Evolutionary conservation across 2,329 filamentous ascomycete species (phyloP).

Genomic region (Ophiostoma ips): DNA sequence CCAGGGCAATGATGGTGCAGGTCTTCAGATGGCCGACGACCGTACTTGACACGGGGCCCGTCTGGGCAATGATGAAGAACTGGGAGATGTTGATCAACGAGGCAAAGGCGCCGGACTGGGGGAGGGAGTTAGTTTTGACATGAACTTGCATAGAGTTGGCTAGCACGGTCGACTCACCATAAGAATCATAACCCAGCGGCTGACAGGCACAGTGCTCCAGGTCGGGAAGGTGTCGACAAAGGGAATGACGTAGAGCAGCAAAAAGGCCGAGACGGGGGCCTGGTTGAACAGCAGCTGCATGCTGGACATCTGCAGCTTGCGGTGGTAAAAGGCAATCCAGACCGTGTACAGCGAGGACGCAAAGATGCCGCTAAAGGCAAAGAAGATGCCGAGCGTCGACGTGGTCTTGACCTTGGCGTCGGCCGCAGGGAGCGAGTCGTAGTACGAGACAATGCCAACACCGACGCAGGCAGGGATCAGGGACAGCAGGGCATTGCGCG

Average conservation of each 20-base stretch:
- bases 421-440: slow-evolving; percentile 42
- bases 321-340: slow-evolving; percentile 53
- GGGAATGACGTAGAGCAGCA: slow-evolving; percentile 52
- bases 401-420: slow-evolving; percentile 40
- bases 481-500: slow-evolving; percentile 36
- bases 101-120: slow-evolving; percentile 47
- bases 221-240: slow-evolving; percentile 50
- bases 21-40: slow-evolving; percentile 55
- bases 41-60: slow-evolving; percentile 49
- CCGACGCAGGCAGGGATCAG: slow-evolving; percentile 49
- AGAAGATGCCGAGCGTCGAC: slow-evolving; percentile 43
- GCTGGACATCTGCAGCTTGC: slow-evolving; percentile 50
- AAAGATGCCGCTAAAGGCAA: slow-evolving; percentile 49
- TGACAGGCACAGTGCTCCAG: slow-evolving; percentile 35
- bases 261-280: slow-evolving; percentile 45
- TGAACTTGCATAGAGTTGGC: neutral
- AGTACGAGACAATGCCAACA: slow-evolving; percentile 54
- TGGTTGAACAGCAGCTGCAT: slow-evolving; percentile 59
- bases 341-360: slow-evolving; percentile 55
- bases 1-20: slow-evolving; percentile 48
- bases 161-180: slow-evolving; percentile 29
- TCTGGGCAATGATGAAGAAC: slow-evolving; percentile 48
- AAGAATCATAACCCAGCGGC: slow-evolving; percentile 43
- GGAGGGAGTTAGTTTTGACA: slow-evolving; percentile 14
- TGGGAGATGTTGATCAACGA: slow-evolving; percentile 51